These are phyloP conservation scores for Nidula niveotomentosa DNA, from an alignment of 1,284 basidiomycete genomes.

Conservation along the genomic window DNA sequence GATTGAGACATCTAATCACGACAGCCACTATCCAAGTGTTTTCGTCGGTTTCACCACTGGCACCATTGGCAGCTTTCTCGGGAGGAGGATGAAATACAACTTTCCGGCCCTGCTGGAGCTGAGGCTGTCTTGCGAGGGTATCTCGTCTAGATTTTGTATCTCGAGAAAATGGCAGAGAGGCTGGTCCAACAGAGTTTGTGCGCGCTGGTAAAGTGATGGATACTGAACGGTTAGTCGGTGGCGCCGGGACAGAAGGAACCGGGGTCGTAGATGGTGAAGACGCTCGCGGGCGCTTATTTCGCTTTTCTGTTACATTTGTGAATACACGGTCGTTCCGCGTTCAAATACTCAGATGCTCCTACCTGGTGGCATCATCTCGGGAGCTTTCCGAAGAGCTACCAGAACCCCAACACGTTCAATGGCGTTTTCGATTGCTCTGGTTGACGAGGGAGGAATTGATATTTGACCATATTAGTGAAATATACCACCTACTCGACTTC, in stretches of 20 bases:
- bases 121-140: slow-evolving; percentile 57
- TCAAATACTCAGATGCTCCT: slow-evolving; percentile 10
- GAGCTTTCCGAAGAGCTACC: slow-evolving; percentile 68
- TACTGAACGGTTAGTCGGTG: slow-evolving; percentile 40
- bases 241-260: slow-evolving; percentile 30
- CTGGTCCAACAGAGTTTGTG: slow-evolving; percentile 53
- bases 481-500: slow-evolving; percentile 57
- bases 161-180: slow-evolving; percentile 54
- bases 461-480: slow-evolving; percentile 6
- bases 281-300: slow-evolving; percentile 70
- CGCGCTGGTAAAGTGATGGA: slow-evolving; percentile 57
- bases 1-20: slow-evolving; percentile 65
- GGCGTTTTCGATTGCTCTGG: slow-evolving; percentile 67
- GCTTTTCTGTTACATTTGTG: slow-evolving; percentile 51
- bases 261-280: slow-evolving; percentile 62
- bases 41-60: slow-evolving; percentile 55
- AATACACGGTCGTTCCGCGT: slow-evolving; percentile 2
- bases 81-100: slow-evolving; percentile 76
- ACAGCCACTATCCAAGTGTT: slow-evolving; percentile 81
- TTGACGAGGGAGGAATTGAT: slow-evolving; percentile 9
- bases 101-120: slow-evolving; percentile 68
- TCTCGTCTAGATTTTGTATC: slow-evolving; percentile 67
- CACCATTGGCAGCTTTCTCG: slow-evolving; percentile 43
- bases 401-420: slow-evolving; percentile 68
- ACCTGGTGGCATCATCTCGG: slow-evolving; percentile 62